Percentiles rank a stretch among this genome's conserved stretches.
These are phyloP conservation scores for Chamaenerion angustifolium DNA, from an alignment of 345 rosid genomes.

Conservation along the genomic window DNA sequence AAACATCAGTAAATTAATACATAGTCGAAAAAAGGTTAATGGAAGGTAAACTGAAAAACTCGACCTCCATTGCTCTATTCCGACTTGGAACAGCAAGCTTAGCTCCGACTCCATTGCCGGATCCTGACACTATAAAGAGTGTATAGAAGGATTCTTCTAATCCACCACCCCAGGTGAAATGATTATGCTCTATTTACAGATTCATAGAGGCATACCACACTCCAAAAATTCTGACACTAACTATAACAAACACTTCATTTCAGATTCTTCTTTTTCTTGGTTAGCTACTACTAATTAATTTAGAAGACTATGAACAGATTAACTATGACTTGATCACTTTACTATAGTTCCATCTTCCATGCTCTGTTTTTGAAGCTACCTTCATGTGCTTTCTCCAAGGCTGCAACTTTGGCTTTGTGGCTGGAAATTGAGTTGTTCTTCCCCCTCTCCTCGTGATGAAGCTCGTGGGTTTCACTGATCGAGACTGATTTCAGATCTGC, in stretches of 20 bases:
- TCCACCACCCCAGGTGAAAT: slow-evolving; percentile 23
- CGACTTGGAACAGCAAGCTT: slow-evolving; percentile 45
- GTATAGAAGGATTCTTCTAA: slow-evolving; percentile 22
- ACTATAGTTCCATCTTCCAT: slow-evolving; percentile 20
- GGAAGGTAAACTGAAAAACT: slow-evolving; percentile 30
- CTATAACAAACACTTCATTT: no score
- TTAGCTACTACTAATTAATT: no score
- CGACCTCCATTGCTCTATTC: slow-evolving; percentile 52
- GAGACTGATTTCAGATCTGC: slow-evolving; percentile 58
- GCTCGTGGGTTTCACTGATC: slow-evolving; percentile 46
- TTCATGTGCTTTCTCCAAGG: slow-evolving; percentile 42
- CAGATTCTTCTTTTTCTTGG: no score
- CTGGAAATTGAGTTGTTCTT: slow-evolving; percentile 40
- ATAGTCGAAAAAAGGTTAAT: slow-evolving; percentile 2
- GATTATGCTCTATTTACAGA: slow-evolving; percentile 56
- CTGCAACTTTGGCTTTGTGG: slow-evolving; percentile 56
- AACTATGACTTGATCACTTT: slow-evolving; percentile 10
- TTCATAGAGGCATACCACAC: slow-evolving; percentile 32
- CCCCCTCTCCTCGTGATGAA: slow-evolving; percentile 47
- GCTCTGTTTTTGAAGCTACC: slow-evolving; percentile 6
- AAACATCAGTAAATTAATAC: no score
- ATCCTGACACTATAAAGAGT: slow-evolving; percentile 30
- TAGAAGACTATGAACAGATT: slow-evolving; percentile 22
- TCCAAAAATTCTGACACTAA: no score
- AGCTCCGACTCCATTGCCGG: slow-evolving; percentile 23